phyloP scores from a whole-genome alignment of 2,329 filamentous ascomycete species.

The Diplocarpon mali region DNA sequence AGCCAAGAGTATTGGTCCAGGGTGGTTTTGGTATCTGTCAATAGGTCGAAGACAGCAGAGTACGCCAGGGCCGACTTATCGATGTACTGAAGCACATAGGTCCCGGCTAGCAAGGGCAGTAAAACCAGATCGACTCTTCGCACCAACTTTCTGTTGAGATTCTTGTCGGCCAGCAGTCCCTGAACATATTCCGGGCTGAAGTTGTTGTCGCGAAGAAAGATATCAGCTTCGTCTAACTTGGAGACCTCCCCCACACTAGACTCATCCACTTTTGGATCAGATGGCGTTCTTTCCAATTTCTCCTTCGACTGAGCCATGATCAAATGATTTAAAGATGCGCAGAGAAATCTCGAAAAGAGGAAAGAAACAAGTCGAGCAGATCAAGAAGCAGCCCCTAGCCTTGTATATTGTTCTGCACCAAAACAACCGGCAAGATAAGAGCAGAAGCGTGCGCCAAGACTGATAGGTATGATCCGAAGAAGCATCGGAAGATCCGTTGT shows the following conservation, averaged over 20 bases:
- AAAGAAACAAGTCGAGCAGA: no score
- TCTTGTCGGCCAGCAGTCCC: constrained; percentile 34
- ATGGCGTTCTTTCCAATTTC: constrained; percentile 4
- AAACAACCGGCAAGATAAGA: no score
- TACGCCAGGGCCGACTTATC: constrained; percentile 34
- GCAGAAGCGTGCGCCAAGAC: no score
- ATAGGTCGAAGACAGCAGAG: constrained; percentile 36
- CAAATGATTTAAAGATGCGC: background rate
- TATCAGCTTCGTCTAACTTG: constrained; percentile 37
- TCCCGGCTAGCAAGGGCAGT: constrained; percentile 40
- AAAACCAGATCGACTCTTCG: constrained; percentile 39
- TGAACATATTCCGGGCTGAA: constrained; percentile 33
- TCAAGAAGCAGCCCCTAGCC: no score
- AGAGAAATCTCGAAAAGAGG: no score
- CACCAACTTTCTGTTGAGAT: constrained; percentile 20
- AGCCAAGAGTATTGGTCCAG: constrained; percentile 37
- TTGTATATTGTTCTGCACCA: no score
- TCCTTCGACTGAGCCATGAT: constrained; percentile 1
- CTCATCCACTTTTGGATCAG: constrained; percentile 4
- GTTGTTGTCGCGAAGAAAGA: constrained; percentile 38
- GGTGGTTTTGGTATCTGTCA: constrained; percentile 31
- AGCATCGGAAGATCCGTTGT: no score
- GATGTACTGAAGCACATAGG: constrained; percentile 42
- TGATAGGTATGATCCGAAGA: no score
- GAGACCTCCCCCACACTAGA: constrained; percentile 5